Evolutionary conservation across 306 rosid species (phyloP).

Genomic region (Castanea crenata): DNA sequence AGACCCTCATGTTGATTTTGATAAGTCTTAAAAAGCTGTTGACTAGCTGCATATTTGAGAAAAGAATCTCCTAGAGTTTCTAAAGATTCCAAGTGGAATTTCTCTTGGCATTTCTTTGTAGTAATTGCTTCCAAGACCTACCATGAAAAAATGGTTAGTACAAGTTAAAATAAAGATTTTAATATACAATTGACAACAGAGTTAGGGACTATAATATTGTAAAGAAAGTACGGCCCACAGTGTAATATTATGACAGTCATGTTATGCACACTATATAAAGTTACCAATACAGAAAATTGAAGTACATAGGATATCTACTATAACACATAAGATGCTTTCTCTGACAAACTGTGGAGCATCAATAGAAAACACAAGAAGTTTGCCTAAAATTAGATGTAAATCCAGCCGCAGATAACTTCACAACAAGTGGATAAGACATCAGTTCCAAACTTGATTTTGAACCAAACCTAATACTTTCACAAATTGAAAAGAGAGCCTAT

Average conservation of each 20-base stretch:
- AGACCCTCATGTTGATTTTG: conserved; percentile 73
- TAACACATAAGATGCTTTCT: neutral
- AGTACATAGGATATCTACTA: neutral
- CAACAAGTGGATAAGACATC: neutral
- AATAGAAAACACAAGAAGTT: neutral
- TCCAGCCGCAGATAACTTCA: neutral
- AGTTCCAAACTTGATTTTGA: neutral
- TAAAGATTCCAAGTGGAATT: conserved; percentile 71
- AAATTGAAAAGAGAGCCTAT: neutral
- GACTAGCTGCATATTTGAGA: conserved; percentile 73
- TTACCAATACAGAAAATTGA: neutral
- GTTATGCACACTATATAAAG: neutral
- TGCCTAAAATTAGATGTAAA: neutral
- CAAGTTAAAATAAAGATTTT: neutral
- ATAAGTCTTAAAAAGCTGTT: conserved; percentile 53
- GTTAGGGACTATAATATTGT: neutral
- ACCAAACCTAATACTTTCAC: neutral
- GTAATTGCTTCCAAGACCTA: conserved; percentile 94
- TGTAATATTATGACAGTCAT: neutral
- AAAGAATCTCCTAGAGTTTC: conserved; percentile 96
- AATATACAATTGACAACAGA: neutral
- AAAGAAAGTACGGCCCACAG: neutral
- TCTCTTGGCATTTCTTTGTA: conserved; percentile 67
- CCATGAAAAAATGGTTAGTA: conserved; percentile 7
- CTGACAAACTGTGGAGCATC: neutral